phyloP scores from a whole-genome alignment of 352 stramenopile genomes.

The Phytopythium aichiense region DNA sequence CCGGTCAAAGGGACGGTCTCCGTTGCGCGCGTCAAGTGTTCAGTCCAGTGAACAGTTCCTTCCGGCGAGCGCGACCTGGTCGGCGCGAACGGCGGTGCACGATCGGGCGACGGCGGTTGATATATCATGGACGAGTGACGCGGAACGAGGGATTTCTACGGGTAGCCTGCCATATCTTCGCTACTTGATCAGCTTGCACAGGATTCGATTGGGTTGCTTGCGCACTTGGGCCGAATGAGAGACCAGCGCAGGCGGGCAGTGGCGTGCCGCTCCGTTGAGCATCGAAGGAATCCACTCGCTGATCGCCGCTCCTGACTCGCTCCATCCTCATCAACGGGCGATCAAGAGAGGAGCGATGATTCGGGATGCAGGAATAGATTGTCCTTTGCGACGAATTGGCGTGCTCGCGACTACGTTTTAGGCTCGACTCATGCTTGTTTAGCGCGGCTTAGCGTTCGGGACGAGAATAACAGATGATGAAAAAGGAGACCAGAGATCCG shows the following conservation, averaged over 20 bases:
- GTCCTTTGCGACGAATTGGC: background rate
- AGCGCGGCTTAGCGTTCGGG: background rate
- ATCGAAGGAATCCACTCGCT: background rate
- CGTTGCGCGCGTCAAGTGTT: slow-evolving; percentile 3
- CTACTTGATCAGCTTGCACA: background rate
- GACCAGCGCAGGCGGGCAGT: background rate
- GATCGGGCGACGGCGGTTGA: background rate
- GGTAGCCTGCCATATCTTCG: background rate
- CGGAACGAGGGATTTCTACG: background rate
- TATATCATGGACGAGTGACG: slow-evolving; percentile 3
- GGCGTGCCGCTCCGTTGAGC: background rate
- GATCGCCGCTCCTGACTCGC: background rate
- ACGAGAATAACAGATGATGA: background rate
- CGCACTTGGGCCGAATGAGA: background rate
- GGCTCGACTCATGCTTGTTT: background rate
- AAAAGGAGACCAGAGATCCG: background rate
- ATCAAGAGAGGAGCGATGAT: background rate
- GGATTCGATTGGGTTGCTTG: background rate
- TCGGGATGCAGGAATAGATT: background rate
- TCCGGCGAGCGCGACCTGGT: background rate
- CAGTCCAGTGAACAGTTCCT: slow-evolving; percentile 2
- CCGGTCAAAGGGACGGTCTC: background rate
- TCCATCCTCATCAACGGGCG: background rate
- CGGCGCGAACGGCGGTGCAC: background rate
- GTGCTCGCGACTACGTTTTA: background rate